These are phyloP conservation scores for Fibroporia radiculosa DNA, from an alignment of 768 basidiomycete genomes.

Conservation along the genomic window DNA sequence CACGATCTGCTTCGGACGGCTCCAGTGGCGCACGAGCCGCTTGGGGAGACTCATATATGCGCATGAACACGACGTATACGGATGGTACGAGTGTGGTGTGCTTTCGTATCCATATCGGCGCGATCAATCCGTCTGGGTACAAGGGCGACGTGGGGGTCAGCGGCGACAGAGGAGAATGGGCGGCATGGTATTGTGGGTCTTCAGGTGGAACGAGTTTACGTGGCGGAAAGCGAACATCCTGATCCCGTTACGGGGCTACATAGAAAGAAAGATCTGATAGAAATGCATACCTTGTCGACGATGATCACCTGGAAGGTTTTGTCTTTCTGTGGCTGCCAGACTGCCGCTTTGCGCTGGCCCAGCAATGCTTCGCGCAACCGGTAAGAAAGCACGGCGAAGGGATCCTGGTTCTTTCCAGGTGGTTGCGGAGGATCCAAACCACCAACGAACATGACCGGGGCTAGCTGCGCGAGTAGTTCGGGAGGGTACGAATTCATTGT, in stretches of 20 bases:
- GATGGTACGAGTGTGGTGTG: slow-evolving; percentile 88
- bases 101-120: slow-evolving; percentile 97
- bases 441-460: slow-evolving; percentile 92
- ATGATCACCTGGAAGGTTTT: slow-evolving; percentile 77
- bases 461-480: slow-evolving; percentile 82
- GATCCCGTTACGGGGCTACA: slow-evolving; percentile 3
- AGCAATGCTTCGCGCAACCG: slow-evolving; percentile 67
- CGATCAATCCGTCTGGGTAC: slow-evolving; percentile 91
- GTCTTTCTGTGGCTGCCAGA: slow-evolving; percentile 67
- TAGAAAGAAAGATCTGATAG: slow-evolving; percentile 1
- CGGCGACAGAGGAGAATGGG: slow-evolving; percentile 92
- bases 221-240: slow-evolving; percentile 79
- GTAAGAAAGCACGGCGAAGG: slow-evolving; percentile 49
- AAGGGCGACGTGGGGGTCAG: slow-evolving; percentile 82
- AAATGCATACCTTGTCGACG: slow-evolving; percentile 68
- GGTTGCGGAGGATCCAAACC: slow-evolving; percentile 48
- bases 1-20: slow-evolving; percentile 40
- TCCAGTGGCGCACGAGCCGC: slow-evolving; percentile 48
- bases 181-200: slow-evolving; percentile 44
- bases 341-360: slow-evolving; percentile 50
- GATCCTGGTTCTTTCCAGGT: slow-evolving; percentile 30
- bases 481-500: slow-evolving; percentile 89
- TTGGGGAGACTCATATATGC: slow-evolving; percentile 63
- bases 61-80: slow-evolving; percentile 87
- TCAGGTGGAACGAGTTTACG: slow-evolving; percentile 61